Evolutionary conservation across 169 alveolate species (phyloP).

Genomic region (Cryptosporidium muris): DNA sequence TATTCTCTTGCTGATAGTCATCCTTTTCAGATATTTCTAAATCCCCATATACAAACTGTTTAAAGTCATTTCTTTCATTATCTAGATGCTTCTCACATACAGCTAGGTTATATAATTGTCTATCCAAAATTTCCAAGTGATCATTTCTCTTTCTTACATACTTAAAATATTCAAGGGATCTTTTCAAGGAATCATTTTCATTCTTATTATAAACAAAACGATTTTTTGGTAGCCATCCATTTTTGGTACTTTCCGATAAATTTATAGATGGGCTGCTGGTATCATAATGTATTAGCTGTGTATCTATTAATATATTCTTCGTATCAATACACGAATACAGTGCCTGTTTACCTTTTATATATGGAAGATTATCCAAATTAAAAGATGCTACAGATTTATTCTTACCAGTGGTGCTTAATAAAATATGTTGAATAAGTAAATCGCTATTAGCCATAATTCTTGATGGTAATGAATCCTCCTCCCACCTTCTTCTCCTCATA

Average conservation of each 20-base stretch:
- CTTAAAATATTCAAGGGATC: conserved; percentile 30
- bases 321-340: too few species aligned
- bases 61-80: conserved; percentile 27
- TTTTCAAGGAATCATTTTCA: conserved; percentile 5
- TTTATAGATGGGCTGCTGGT: too few species aligned
- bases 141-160: conserved; percentile 7
- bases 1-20: background rate
- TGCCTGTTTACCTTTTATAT: too few species aligned
- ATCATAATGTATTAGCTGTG: too few species aligned
- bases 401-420: too few species aligned
- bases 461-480: conserved; percentile 47
- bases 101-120: conserved; percentile 55
- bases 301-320: too few species aligned
- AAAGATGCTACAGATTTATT: too few species aligned
- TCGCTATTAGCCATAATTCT: conserved; percentile 28
- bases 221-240: too few species aligned
- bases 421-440: conserved; percentile 5
- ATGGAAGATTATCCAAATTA: too few species aligned
- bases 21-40: background rate
- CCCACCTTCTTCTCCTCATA: conserved; percentile 21
- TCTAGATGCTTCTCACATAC: conserved; percentile 43
- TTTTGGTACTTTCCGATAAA: too few species aligned
- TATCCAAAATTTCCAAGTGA: conserved; percentile 36
- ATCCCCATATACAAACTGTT: conserved; percentile 37
- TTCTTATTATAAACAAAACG: conserved; percentile 3